Conservation (phyloP, 306 rosid species). For the Trifolium subterraneum region DNA sequence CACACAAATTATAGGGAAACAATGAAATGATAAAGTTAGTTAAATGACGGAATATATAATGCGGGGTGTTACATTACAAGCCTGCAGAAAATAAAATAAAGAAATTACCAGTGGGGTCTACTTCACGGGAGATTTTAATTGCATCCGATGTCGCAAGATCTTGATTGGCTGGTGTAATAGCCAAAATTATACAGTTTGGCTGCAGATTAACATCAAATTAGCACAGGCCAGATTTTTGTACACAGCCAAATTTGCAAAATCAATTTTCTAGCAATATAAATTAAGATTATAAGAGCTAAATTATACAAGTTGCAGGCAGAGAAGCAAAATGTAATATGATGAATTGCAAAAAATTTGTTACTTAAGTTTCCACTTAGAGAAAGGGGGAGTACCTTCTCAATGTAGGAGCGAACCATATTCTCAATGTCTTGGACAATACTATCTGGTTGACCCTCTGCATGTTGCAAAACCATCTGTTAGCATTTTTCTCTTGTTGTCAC, state of each 20-base stretch:
- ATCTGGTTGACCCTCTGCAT: conserved; percentile 96
- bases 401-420: conserved; percentile 91
- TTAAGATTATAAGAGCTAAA: conserved; percentile 7
- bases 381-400: conserved; percentile 77
- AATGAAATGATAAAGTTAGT: background rate
- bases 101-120: conserved; percentile 84
- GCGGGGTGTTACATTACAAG: too few relatives aligned
- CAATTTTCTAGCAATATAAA: conserved; percentile 1
- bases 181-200: conserved; percentile 95
- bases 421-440: conserved; percentile 90
- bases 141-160: conserved; percentile 99
- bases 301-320: conserved; percentile 16
- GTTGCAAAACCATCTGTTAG: conserved; percentile 41
- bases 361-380: conserved; percentile 5
- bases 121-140: conserved; percentile 91
- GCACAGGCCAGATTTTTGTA: background rate
- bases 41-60: background rate
- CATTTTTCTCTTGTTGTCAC: conserved; percentile 19
- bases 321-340: conserved; percentile 17
- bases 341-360: conserved; percentile 19
- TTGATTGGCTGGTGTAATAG: conserved; percentile 98
- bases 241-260: conserved; percentile 7
- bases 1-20: background rate
- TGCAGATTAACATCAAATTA: conserved; percentile 51
- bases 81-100: conserved; percentile 18